A percentile compares a stretch with the other conserved stretches of the same genome.
Conservation (phyloP, 371 early-diverging fungal genomes). For the Capillidium rhysosporum region DNA sequence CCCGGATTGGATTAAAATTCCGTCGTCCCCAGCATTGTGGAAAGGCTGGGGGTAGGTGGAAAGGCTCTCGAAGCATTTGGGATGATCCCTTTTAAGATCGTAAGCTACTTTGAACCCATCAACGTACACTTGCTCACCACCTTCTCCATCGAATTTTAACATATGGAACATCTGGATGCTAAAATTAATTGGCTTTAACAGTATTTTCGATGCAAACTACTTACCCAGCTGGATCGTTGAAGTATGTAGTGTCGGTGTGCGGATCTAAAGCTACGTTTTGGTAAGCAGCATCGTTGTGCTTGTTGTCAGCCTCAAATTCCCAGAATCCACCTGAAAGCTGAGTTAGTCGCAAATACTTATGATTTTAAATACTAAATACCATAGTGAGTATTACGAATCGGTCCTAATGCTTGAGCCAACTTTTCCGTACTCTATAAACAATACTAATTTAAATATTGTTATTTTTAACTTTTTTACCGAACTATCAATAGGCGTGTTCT, state of each 20-base stretch:
- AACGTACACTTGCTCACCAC: slow-evolving; percentile 64
- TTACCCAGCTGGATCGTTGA: slow-evolving; percentile 70
- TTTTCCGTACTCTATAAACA: slow-evolving; percentile 22
- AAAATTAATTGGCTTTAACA: neutral
- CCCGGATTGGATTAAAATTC: too few relatives aligned
- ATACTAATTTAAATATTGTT: neutral
- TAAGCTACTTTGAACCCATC: slow-evolving; percentile 63
- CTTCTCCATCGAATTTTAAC: slow-evolving; percentile 42
- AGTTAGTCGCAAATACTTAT: neutral
- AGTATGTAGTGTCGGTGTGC: slow-evolving; percentile 85
- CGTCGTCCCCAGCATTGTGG: slow-evolving; percentile 68
- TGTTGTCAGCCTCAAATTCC: slow-evolving; percentile 62
- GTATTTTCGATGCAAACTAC: neutral
- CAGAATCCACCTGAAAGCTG: slow-evolving; percentile 31
- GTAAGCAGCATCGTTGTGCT: slow-evolving; percentile 78
- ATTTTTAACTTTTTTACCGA: slow-evolving; percentile 16
- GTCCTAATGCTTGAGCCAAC: slow-evolving; percentile 42
- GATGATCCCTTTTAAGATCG: slow-evolving; percentile 28
- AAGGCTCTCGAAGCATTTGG: slow-evolving; percentile 41
- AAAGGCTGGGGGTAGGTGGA: slow-evolving; percentile 33
- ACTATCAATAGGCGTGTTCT: slow-evolving; percentile 40
- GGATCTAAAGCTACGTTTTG: slow-evolving; percentile 53
- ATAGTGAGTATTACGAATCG: slow-evolving; percentile 67
- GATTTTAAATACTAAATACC: slow-evolving; percentile 16
- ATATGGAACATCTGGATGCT: slow-evolving; percentile 75